Conservation (phyloP, 306 rosid genomes). For the Lagenaria siceraria region DNA sequence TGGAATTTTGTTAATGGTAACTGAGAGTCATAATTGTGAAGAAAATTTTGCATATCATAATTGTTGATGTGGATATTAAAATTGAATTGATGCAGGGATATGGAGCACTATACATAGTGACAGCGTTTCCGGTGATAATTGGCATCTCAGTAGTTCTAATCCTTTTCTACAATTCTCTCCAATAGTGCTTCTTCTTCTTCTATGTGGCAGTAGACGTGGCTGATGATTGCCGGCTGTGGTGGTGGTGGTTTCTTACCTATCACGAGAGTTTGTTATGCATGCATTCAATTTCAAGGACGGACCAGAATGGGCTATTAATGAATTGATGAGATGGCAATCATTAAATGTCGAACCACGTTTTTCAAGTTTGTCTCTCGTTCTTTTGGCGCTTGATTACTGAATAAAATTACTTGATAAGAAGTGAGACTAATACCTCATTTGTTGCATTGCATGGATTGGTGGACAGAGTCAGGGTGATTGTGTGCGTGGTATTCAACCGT, state of each 20-base stretch:
- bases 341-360: background rate
- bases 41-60: slow-evolving; percentile 1
- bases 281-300: background rate
- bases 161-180: slow-evolving; percentile 84
- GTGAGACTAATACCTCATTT: background rate
- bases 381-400: background rate
- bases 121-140: slow-evolving; percentile 84
- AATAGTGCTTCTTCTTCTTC: slow-evolving; percentile 22
- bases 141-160: slow-evolving; percentile 86
- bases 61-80: slow-evolving; percentile 18
- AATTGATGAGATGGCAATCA: background rate
- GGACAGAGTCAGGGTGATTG: background rate
- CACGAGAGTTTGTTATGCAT: background rate
- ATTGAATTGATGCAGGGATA: slow-evolving; percentile 64
- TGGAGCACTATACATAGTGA: slow-evolving; percentile 82
- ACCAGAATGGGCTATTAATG: background rate
- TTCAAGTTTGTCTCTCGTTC: background rate
- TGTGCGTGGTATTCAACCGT: background rate
- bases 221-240: background rate
- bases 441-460: background rate
- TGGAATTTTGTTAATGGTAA: background rate
- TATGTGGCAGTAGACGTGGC: background rate
- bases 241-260: background rate
- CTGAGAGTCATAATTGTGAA: background rate
- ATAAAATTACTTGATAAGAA: background rate